Base-by-base conservation (phyloP, 2,329 filamentous ascomycete species). In the Dothistroma septosporum region DNA sequence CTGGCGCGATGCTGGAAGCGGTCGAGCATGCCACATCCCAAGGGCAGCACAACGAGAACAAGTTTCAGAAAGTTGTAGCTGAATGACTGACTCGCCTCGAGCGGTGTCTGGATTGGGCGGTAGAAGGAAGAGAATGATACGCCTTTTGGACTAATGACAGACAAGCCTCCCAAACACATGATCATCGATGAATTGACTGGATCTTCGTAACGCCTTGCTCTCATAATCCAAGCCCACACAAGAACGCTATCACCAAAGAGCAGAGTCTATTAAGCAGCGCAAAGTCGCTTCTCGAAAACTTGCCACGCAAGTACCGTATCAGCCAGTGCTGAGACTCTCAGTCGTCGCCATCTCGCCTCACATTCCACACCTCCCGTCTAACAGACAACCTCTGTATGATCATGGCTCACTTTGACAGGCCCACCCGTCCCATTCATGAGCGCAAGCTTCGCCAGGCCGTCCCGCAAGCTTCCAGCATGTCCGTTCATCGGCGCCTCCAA, bases 401-500 rank as follows among this genome's bases (percentile, higher is more conserved):
- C 31, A 21, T 44, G 41, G n/a, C 41, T 44, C n/a, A 19, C 14
- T n/a, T 53, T 53, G 35, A 49, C 32, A 33, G 21, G 33, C 53
- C 53, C 53, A 47, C 47, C 11, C 14, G 10, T 10, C 6, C 53
- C 54, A 32, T 56, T 31, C 11, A 7, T 48, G 24, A 53, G 33
- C 8, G 50, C 50, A 4, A 53, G 31, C 50, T 53, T 53, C 12
- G 28, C 50, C 11, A 53, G 11, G 1, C 50, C 50, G 12, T 4
- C 50, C 12, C 35, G 28, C 11, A 53, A 19, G 11, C 22, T 53
- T 2, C 41, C 41, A 35, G 11, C 50, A 21, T 16, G 8, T 7
- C 57, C 59, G 46, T 64, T 59, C 12, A 28, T 37, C 5, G 44
- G 21, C 21, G 55, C 32, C 24, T 31, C 37, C 62, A 85, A 61